phyloP scores from a whole-genome alignment of 2,329 filamentous ascomycete genomes.

The Diatrype stigma region DNA sequence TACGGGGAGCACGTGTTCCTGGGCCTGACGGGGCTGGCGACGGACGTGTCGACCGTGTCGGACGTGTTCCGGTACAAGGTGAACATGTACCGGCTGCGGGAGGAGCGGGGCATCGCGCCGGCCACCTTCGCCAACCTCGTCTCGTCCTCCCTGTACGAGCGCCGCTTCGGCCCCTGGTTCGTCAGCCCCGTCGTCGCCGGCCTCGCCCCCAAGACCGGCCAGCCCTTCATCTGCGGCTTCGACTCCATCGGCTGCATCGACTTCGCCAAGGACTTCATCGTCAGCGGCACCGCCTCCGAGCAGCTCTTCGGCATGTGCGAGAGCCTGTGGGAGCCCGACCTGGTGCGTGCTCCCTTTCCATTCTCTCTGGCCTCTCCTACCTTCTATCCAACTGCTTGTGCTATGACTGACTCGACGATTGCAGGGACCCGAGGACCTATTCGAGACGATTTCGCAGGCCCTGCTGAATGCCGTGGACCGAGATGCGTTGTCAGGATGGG shows the following conservation, averaged over 20 bases:
- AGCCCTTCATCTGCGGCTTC: constrained; percentile 98
- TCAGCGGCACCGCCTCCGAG: constrained; percentile 91
- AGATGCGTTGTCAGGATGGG: constrained; percentile 96
- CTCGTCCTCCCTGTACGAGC: constrained; percentile 86
- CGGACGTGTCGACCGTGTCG: constrained; percentile 88
- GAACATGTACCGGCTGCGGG: constrained; percentile 98
- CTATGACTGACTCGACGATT: background rate
- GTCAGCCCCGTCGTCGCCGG: constrained; percentile 92
- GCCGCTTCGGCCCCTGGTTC: constrained; percentile 93
- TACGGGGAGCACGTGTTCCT: constrained; percentile 88
- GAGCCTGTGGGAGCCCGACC: constrained; percentile 93
- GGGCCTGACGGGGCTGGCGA: constrained; percentile 91
- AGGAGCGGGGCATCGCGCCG: constrained; percentile 94
- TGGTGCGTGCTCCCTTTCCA: constrained; percentile 55
- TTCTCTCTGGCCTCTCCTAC: background rate
- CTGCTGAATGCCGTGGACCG: constrained; percentile 93
- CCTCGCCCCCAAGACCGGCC: constrained; percentile 86
- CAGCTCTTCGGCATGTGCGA: constrained; percentile 99
- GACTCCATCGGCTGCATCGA: constrained; percentile 99
- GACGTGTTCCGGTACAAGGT: constrained; percentile 99
- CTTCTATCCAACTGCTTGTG: background rate
- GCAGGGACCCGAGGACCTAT: constrained; percentile 86
- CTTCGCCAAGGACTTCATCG: constrained; percentile 99
- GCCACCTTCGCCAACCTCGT: constrained; percentile 96
- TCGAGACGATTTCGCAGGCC: constrained; percentile 96